Evolutionary conservation across 495 filamentous ascomycete genomes (phyloP).

Genomic region (Penicillium pancosmium): DNA sequence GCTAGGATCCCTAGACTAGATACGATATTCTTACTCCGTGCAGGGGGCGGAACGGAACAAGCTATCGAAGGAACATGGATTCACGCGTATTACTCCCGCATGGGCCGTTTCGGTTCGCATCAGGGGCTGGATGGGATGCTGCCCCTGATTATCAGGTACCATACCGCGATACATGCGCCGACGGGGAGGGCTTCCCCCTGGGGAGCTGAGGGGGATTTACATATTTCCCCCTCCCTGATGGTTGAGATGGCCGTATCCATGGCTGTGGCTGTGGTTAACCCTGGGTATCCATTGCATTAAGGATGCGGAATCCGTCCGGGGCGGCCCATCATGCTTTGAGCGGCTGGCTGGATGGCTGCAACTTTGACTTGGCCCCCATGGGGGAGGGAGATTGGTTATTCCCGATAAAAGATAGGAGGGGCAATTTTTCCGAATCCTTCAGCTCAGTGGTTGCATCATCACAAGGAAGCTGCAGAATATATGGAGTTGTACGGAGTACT

Average conservation of each 20-base stretch:
- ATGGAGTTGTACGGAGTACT: too few relatives aligned
- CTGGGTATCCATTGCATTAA: neutral
- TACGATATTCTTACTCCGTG: neutral
- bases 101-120: slow-evolving; percentile 2
- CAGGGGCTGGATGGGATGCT: neutral
- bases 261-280: neutral
- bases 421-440: neutral
- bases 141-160: neutral
- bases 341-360: neutral
- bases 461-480: neutral
- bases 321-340: neutral
- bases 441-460: neutral
- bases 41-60: neutral
- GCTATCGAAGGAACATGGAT: neutral
- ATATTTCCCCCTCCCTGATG: neutral
- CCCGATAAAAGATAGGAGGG: neutral
- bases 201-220: neutral
- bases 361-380: neutral
- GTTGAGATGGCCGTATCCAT: neutral
- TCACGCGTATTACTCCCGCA: neutral
- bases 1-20: neutral
- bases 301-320: slow-evolving; percentile 2
- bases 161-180: neutral
- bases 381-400: slow-evolving; percentile 1
- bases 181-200: neutral